Conservation (phyloP, 257 asterid species). For the Solanum phureja region DNA sequence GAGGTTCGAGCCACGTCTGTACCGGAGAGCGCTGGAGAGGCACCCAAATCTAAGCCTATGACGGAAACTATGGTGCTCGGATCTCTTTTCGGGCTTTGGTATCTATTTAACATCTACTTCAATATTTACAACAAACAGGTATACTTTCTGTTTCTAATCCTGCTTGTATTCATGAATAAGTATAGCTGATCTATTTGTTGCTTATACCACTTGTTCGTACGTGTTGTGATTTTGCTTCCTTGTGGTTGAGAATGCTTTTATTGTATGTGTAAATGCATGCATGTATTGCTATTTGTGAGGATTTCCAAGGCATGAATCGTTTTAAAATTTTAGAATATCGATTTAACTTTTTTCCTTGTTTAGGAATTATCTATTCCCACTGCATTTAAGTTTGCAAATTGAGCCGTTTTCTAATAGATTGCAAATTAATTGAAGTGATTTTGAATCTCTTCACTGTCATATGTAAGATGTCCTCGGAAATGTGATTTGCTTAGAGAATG, state of each 20-base stretch:
- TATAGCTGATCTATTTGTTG: neutral
- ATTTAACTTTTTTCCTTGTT: neutral
- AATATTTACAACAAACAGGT: conserved; percentile 96
- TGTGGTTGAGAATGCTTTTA: neutral
- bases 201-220: neutral
- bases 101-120: conserved; percentile 86
- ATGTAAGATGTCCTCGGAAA: neutral
- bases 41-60: conserved; percentile 34
- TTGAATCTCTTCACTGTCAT: neutral
- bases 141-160: neutral
- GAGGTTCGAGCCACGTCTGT: conserved; percentile 38
- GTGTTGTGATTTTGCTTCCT: neutral
- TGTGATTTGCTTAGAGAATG: neutral
- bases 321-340: neutral
- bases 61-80: conserved; percentile 69
- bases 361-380: neutral
- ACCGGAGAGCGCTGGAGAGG: conserved; percentile 45
- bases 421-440: neutral
- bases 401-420: neutral
- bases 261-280: neutral
- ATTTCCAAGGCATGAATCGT: neutral
- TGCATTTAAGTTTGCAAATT: neutral
- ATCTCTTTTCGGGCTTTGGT: conserved; percentile 80
- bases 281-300: neutral
- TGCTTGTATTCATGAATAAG: neutral